phyloP scores from a whole-genome alignment of 352 stramenopile species.

The Pythium oligandrum region DNA sequence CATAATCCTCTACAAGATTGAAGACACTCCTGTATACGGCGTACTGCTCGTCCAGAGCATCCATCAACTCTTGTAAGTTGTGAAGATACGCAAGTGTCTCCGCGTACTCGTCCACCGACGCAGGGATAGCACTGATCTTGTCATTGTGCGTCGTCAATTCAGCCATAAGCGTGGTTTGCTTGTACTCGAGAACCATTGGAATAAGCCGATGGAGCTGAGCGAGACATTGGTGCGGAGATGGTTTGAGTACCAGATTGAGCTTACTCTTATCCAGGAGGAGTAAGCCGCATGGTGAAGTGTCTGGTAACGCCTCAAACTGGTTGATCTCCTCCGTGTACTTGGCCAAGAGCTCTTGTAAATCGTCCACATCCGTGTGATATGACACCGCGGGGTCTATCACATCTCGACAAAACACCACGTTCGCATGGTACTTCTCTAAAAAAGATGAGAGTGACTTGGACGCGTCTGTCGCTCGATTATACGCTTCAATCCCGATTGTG shows the following conservation, averaged over 20 bases:
- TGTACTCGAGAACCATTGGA: constrained; percentile 48
- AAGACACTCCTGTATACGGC: constrained; percentile 48
- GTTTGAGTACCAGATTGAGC: constrained; percentile 58
- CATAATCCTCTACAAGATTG: constrained; percentile 63
- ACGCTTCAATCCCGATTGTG: constrained; percentile 49
- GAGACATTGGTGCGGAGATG: constrained; percentile 58
- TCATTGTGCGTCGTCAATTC: constrained; percentile 57
- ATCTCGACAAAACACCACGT: constrained; percentile 50
- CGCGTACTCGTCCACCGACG: constrained; percentile 66
- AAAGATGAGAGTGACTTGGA: constrained; percentile 63
- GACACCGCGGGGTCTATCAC: constrained; percentile 26
- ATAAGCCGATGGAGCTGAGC: constrained; percentile 51
- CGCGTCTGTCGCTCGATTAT: constrained; percentile 42
- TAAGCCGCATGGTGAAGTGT: constrained; percentile 39
- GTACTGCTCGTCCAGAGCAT: constrained; percentile 52
- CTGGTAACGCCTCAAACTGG: constrained; percentile 44
- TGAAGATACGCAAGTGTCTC: constrained; percentile 51
- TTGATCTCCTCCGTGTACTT: constrained; percentile 60
- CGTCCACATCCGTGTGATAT: constrained; percentile 32
- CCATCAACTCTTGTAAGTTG: constrained; percentile 42
- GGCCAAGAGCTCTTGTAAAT: constrained; percentile 52
- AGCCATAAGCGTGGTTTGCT: constrained; percentile 53
- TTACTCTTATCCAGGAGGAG: constrained; percentile 54
- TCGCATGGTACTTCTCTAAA: constrained; percentile 67
- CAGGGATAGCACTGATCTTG: constrained; percentile 63